Evolutionary conservation across 106 monocot species (phyloP).

Genomic region (Dioscorea dumetorum): DNA sequence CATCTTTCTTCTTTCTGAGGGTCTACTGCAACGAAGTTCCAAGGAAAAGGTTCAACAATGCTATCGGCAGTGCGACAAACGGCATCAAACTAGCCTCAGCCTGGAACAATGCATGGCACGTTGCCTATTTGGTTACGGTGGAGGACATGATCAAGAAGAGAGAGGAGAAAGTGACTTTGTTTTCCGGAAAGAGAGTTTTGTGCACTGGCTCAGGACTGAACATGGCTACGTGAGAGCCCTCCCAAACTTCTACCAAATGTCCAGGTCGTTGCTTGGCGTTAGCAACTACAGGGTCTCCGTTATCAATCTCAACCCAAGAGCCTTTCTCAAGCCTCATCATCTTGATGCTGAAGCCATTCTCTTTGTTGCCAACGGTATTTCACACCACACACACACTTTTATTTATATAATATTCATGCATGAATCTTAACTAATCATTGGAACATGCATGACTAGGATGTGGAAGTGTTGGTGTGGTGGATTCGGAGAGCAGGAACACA

Average conservation of each 20-base stretch:
- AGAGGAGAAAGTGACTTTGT: not conserved
- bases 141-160: too few species aligned
- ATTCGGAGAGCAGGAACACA: constrained; percentile 22
- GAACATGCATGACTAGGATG: constrained; percentile 4
- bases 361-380: constrained; percentile 26
- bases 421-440: too few species aligned
- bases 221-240: not conserved
- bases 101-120: not conserved
- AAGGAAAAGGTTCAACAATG: not conserved
- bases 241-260: not conserved
- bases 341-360: constrained; percentile 27
- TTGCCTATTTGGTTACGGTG: not conserved
- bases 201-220: not conserved
- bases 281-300: constrained; percentile 2
- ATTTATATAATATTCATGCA: too few species aligned
- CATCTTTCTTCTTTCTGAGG: not conserved
- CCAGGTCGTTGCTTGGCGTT: not conserved
- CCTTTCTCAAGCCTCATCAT: constrained; percentile 1
- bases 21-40: not conserved
- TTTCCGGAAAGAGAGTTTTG: not conserved
- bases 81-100: not conserved
- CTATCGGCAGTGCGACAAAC: not conserved
- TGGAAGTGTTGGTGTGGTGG: constrained; percentile 23
- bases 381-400: too few species aligned
- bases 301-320: not conserved